A percentile compares a stretch with the other conserved stretches of the same genome.
Conservation (phyloP, 345 rosid species). For the Salix caprea region DNA sequence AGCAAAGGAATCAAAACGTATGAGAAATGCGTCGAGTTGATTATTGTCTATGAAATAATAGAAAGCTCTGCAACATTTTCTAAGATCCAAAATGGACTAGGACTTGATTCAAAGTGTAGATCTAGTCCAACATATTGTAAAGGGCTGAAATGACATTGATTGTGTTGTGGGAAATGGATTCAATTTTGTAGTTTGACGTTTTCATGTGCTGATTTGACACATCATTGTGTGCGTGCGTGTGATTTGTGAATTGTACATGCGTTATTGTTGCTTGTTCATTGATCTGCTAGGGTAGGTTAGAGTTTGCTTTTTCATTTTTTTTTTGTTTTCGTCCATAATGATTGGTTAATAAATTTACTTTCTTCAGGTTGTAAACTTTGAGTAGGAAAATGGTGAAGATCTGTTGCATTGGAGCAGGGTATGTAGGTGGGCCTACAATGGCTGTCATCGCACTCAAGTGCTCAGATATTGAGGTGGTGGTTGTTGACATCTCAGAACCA, state of each 20-base stretch:
- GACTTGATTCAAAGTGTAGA: neutral
- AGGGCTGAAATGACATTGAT: neutral
- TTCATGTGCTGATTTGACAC: neutral
- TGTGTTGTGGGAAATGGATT: neutral
- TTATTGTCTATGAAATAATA: too few species aligned
- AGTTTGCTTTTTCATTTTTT: too few species aligned
- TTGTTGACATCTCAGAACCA: slow-evolving; percentile 77
- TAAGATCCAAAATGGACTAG: too few species aligned
- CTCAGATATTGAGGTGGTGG: slow-evolving; percentile 79
- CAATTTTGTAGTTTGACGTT: neutral
- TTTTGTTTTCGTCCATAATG: neutral
- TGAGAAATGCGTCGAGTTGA: too few species aligned
- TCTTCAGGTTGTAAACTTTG: slow-evolving; percentile 17
- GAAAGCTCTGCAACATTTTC: too few species aligned
- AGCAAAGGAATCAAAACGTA: too few species aligned
- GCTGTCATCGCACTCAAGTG: slow-evolving; percentile 92
- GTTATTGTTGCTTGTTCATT: too few species aligned
- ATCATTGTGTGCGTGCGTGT: neutral
- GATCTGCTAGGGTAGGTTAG: too few species aligned
- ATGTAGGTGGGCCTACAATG: slow-evolving; percentile 97
- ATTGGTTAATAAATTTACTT: neutral
- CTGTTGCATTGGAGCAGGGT: slow-evolving; percentile 96
- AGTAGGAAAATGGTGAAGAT: slow-evolving; percentile 78
- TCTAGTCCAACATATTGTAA: neutral
- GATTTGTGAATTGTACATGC: too few species aligned